A percentile compares a stretch with the other conserved stretches of the same genome.
These are phyloP conservation scores for Candida pseudofarinosa DNA, from an alignment of 805 yeast genomes.

Conservation along the genomic window DNA sequence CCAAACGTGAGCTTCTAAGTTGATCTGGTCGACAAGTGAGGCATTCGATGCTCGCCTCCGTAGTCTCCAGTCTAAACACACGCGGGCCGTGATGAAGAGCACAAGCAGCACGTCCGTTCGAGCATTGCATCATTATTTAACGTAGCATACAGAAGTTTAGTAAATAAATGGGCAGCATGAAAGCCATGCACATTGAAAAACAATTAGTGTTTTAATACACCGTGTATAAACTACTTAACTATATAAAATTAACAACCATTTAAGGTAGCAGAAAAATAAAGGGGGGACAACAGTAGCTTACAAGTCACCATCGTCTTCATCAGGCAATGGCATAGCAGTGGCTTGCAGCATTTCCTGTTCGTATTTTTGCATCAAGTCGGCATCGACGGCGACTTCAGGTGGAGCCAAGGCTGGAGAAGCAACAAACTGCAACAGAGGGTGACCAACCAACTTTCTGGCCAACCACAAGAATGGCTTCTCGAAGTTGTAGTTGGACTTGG, in stretches of 20 bases:
- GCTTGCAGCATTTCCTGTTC: slow-evolving; percentile 99
- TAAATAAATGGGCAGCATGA: too few species aligned
- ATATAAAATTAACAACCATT: not conserved
- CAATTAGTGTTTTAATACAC: not conserved
- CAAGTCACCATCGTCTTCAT: slow-evolving; percentile 99
- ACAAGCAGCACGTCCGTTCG: too few species aligned
- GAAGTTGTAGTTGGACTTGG: slow-evolving; percentile 98
- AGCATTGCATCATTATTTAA: too few species aligned
- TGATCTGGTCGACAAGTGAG: too few species aligned
- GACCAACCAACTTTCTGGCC: slow-evolving; percentile 98
- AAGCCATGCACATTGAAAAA: too few species aligned
- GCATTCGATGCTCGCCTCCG: too few species aligned
- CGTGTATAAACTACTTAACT: not conserved
- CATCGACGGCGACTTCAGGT: slow-evolving; percentile 97
- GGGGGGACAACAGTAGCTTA: slow-evolving; percentile 34
- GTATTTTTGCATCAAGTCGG: slow-evolving; percentile 94
- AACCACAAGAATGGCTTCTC: slow-evolving; percentile 99
- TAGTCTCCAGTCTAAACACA: too few species aligned
- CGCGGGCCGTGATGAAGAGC: too few species aligned
- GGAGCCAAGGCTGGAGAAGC: slow-evolving; percentile 99
- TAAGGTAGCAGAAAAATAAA: not conserved
- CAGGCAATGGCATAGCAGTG: slow-evolving; percentile 98
- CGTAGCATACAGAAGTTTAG: too few species aligned
- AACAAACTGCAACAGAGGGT: slow-evolving; percentile 96
- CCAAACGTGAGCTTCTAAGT: not conserved